Evolutionary conservation across 257 asterid genomes (phyloP).

Genomic region (Forsythia suspensa): DNA sequence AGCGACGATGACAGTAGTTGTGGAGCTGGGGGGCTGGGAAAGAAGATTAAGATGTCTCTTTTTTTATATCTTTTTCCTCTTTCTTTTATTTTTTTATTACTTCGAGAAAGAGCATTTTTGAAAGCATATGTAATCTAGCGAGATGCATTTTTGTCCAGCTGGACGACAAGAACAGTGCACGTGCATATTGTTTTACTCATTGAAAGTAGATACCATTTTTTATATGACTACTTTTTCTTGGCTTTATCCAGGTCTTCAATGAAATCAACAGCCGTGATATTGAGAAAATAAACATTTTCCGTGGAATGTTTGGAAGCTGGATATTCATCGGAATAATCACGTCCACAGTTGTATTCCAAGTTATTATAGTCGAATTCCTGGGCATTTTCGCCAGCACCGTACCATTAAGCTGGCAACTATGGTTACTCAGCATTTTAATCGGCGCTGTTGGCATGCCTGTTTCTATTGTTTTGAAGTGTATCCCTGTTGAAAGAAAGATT

Average conservation of each 20-base stretch:
- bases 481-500: conserved; percentile 48
- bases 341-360: conserved; percentile 75
- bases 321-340: conserved; percentile 63
- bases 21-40: too few relatives aligned
- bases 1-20: too few relatives aligned
- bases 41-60: too few relatives aligned
- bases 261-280: conserved; percentile 96
- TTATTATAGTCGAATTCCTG: conserved; percentile 76
- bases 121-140: too few relatives aligned
- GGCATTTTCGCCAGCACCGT: conserved; percentile 92
- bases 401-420: conserved; percentile 76
- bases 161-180: too few relatives aligned
- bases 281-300: conserved; percentile 82
- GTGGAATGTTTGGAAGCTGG: conserved; percentile 68
- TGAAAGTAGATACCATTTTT: too few relatives aligned
- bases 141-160: too few relatives aligned
- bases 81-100: too few relatives aligned
- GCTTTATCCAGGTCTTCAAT: conserved; percentile 75
- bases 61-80: too few relatives aligned
- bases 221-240: too few relatives aligned
- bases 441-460: conserved; percentile 70
- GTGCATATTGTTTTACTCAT: too few relatives aligned
- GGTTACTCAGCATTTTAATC: conserved; percentile 61
- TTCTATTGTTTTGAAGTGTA: conserved; percentile 75
- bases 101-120: too few relatives aligned